Base-by-base conservation (phyloP, 495 filamentous ascomycete genomes). In the Penicillium simplicissimum region DNA sequence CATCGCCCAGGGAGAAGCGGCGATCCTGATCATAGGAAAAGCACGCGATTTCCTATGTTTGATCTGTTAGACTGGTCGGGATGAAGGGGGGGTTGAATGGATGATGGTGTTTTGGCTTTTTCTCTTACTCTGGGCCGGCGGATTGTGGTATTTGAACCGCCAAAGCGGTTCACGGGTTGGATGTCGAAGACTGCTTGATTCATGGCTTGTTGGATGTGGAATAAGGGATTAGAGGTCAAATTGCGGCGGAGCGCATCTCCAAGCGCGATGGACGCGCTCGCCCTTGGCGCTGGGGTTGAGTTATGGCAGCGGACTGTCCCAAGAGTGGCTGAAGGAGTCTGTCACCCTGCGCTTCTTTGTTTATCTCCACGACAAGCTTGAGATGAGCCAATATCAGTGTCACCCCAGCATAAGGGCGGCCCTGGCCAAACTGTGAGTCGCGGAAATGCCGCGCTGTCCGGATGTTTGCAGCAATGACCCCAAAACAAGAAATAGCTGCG, bases 1-100 rank as follows among this genome's bases (percentile, higher is more conserved):
- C 85, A 43, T 90, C 87, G 48, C 91, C 92, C 11, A 89, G 83
- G 52, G 78, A 87, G 67, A 90, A 92, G n/a, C 82, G 66, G 73
- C 90, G 96, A 13, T 91, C 71, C 11, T 90, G 81, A 75, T 97
- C 92, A 74, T 92, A 97, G 0, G 94, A 98, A 72, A 97, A 98
- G 71, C 79, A 90, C 2, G 91, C 81, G 54, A 97, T 90, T 77
- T 98, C 95, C 88, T 93, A 34, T 14, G n/a, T 14, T n/a, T 9
- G 10, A 15, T 21, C 0, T 17, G 17, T 53, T 53, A 49, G 45
- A 28, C 3, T 49, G 45, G 21, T 25, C 8, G 2, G 21, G 45
- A 19, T 28, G 42, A 8, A n/a, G 15, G 13, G 14, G 1, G 21
- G n/a, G n/a, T n/a, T n/a, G n/a, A n/a, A 49, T 52, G 28, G 28